phyloP scores from a whole-genome alignment of 768 basidiomycete genomes.

The Podaxis mareebaensis region DNA sequence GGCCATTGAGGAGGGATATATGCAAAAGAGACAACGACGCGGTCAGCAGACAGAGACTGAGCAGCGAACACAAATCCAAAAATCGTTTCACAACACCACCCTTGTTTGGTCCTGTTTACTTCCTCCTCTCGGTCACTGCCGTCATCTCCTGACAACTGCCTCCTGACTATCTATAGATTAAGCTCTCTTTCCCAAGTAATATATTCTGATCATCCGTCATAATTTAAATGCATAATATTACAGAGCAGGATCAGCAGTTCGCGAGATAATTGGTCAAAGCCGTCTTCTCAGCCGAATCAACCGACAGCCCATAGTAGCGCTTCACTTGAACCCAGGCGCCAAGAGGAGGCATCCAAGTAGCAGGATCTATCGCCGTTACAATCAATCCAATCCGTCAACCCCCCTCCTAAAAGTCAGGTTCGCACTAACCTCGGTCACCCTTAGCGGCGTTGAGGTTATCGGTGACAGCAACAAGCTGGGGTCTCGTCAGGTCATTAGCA shows the following conservation, averaged over 20 bases:
- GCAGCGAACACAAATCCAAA: conserved; percentile 21
- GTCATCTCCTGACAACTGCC: background rate
- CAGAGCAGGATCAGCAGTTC: conserved; percentile 28
- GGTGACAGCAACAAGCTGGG: conserved; percentile 52
- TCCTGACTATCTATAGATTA: background rate
- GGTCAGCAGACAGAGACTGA: conserved; percentile 23
- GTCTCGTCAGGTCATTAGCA: conserved; percentile 56
- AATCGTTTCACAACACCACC: conserved; percentile 37
- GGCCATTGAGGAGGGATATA: conserved; percentile 37
- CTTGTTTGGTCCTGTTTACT: conserved; percentile 29
- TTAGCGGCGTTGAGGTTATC: conserved; percentile 18
- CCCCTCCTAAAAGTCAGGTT: background rate
- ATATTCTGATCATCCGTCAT: too few species aligned
- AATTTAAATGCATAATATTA: too few species aligned
- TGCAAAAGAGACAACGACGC: conserved; percentile 24
- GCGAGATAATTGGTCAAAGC: conserved; percentile 41
- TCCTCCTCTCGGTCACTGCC: background rate
- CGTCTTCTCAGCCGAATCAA: conserved; percentile 52
- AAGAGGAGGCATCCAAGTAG: conserved; percentile 49
- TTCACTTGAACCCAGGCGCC: conserved; percentile 55
- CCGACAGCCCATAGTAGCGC: conserved; percentile 38
- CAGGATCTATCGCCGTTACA: conserved; percentile 35
- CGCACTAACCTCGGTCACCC: conserved; percentile 42
- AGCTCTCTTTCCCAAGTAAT: too few species aligned
- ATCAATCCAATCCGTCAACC: background rate